Percentiles rank a stretch among this genome's conserved stretches.
These are phyloP conservation scores for Coelastrella sp. DNA, from an alignment of 139 green algal genomes.

Conservation along the genomic window DNA sequence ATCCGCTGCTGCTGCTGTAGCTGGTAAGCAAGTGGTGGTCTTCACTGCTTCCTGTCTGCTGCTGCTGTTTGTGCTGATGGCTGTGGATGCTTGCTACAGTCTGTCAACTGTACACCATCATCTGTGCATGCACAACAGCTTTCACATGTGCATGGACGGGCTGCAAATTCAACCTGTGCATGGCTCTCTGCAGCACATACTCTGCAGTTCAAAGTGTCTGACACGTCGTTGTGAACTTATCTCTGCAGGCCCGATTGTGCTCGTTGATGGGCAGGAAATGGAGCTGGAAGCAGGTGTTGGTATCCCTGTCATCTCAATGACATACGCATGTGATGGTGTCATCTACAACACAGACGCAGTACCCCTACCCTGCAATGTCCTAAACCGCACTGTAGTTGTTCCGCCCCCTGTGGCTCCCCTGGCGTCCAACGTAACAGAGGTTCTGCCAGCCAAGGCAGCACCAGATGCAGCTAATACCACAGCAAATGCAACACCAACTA, in stretches of 20 bases:
- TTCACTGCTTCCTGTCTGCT: neutral
- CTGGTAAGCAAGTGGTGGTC: neutral
- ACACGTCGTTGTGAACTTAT: too few relatives aligned
- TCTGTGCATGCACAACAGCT: too few relatives aligned
- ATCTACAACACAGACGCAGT: constrained; percentile 43
- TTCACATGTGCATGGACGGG: too few relatives aligned
- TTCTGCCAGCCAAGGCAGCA: constrained; percentile 12
- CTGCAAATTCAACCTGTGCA: too few relatives aligned
- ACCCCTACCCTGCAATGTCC: constrained; percentile 47
- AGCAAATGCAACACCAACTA: neutral
- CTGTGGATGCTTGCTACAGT: neutral
- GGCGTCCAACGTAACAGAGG: neutral
- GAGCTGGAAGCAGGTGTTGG: neutral
- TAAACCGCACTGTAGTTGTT: constrained; percentile 36
- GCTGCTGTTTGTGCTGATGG: neutral
- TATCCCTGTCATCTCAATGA: constrained; percentile 35
- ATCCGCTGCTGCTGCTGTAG: neutral
- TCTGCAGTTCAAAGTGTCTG: too few relatives aligned
- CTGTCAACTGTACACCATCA: too few relatives aligned
- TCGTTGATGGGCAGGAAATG: constrained; percentile 36
- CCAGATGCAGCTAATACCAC: neutral
- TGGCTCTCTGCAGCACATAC: too few relatives aligned
- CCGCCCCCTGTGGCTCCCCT: neutral
- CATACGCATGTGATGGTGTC: constrained; percentile 31
- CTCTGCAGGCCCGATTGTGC: constrained; percentile 19